Evolutionary conservation across 352 stramenopile species (phyloP).

Genomic region (Pythium rhizo-oryzae): DNA sequence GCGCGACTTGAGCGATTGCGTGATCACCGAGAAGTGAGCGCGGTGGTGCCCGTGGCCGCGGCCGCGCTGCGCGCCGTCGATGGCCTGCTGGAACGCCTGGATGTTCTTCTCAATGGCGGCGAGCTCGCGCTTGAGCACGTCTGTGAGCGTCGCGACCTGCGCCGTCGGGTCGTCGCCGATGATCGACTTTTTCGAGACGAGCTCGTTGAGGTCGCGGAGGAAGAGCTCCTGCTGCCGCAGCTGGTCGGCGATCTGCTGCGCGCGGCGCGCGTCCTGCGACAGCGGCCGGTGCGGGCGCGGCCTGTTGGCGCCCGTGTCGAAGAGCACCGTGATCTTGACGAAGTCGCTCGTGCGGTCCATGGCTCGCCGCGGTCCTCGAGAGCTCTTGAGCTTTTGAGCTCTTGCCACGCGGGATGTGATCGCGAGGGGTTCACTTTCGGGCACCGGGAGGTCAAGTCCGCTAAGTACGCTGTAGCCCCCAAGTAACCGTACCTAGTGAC

Average conservation of each 20-base stretch:
- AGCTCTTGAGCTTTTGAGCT: too few relatives aligned
- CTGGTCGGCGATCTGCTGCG: slow-evolving; percentile 84
- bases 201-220: slow-evolving; percentile 70
- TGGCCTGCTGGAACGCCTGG: slow-evolving; percentile 60
- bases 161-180: slow-evolving; percentile 74
- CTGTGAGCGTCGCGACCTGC: slow-evolving; percentile 77
- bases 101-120: slow-evolving; percentile 66
- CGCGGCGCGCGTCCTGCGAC: slow-evolving; percentile 66
- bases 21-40: slow-evolving; percentile 81
- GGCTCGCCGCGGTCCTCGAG: too few relatives aligned
- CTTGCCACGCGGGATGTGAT: slow-evolving; percentile 19
- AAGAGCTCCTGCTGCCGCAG: slow-evolving; percentile 82
- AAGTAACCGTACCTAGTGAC: slow-evolving; percentile 11
- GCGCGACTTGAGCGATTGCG: slow-evolving; percentile 76
- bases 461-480: slow-evolving; percentile 13
- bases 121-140: slow-evolving; percentile 82
- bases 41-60: slow-evolving; percentile 73
- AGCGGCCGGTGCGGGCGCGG: slow-evolving; percentile 62
- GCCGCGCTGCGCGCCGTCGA: slow-evolving; percentile 49
- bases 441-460: not conserved
- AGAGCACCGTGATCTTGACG: slow-evolving; percentile 83
- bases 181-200: slow-evolving; percentile 77
- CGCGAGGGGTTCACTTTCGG: not conserved
- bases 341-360: slow-evolving; percentile 87
- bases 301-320: slow-evolving; percentile 58